These are phyloP conservation scores for Pseudocercospora cruenta DNA, from an alignment of 2,329 filamentous ascomycete genomes.

Conservation along the genomic window DNA sequence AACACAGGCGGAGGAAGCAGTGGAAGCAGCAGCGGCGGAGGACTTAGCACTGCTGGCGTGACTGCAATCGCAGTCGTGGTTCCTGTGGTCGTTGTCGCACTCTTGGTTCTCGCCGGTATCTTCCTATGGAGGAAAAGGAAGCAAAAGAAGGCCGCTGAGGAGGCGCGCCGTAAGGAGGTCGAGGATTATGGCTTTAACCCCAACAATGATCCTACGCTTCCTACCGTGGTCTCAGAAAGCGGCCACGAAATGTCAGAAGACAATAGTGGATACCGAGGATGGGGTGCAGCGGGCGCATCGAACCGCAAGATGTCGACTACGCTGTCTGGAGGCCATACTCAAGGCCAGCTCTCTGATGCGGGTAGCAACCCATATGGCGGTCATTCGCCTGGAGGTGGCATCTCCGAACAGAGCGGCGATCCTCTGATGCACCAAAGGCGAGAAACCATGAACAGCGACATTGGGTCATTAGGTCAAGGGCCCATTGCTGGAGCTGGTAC, in stretches of 20 bases:
- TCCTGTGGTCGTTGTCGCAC: slow-evolving; percentile 83
- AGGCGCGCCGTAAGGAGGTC: slow-evolving; percentile 90
- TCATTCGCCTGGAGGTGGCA: slow-evolving; percentile 60
- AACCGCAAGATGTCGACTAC: slow-evolving; percentile 84
- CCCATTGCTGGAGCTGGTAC: slow-evolving; percentile 66
- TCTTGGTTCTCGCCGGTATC: slow-evolving; percentile 75
- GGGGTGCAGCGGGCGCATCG: slow-evolving; percentile 68
- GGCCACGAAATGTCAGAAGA: slow-evolving; percentile 77
- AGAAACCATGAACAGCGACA: slow-evolving; percentile 68
- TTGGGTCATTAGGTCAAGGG: slow-evolving; percentile 68
- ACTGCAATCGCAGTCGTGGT: slow-evolving; percentile 94
- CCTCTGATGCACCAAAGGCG: slow-evolving; percentile 55
- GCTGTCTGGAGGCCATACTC: slow-evolving; percentile 69
- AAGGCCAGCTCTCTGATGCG: slow-evolving; percentile 66
- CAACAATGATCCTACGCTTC: slow-evolving; percentile 87
- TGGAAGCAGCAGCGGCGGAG: slow-evolving; percentile 37
- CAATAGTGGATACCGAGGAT: slow-evolving; percentile 84
- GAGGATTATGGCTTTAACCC: slow-evolving; percentile 98
- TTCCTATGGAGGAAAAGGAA: slow-evolving; percentile 90
- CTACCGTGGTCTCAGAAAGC: slow-evolving; percentile 56
- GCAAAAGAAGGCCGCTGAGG: slow-evolving; percentile 79
- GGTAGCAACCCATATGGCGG: slow-evolving; percentile 50
- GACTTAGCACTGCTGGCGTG: slow-evolving; percentile 66
- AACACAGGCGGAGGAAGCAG: slow-evolving; percentile 19
- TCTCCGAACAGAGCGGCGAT: slow-evolving; percentile 60